Evolutionary conservation across 139 green algal genomes (phyloP), one percentile per base, ranked within the genome.

Genomic region (Micractinium sp.): DNA sequence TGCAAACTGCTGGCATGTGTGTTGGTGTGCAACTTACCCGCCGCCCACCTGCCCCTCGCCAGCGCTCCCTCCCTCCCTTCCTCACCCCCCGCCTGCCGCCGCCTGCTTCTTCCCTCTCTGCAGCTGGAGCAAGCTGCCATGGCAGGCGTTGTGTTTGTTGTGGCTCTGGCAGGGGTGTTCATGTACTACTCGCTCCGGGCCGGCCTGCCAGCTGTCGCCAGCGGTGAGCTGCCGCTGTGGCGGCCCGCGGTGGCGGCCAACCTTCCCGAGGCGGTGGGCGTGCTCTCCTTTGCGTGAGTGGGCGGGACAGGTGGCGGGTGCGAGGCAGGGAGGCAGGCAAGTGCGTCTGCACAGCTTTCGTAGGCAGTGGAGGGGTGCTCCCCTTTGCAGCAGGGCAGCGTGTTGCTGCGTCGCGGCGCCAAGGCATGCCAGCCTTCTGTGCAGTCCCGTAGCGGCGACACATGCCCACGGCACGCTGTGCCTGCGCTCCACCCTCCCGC

Each of bases 111-210:
- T 35, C 35, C n/a, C 76, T 23, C 85, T 35, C 31, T 60, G 89
- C 94, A 95, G 94, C 91, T 98, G 73, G 96, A 98, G 87, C 92
- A 88, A 19, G 94, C 92, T 0, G 95, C 94, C 7, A 95, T 92
- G 0, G 89, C 90, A 7, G 96, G 95, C 3, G 91, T 97, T 67
- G 82, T 90, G 16, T 91, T 98, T 35, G 92, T 98, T 3, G 56
- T 94, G 0, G 88, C 84, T 0, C 89, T 98, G 1, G 89, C 94
- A 1, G 88, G 14, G 16, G 86, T 98, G 9, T 85, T 97, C 35
- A 77, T 91, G 3, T 61, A 71, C 31, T 60, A 88, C 1, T 76
- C 92, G 0, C 29, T 82, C 3, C 33, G 69, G 0, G 75, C 82
- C 33, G 93, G 94, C 77, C 94, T 98, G 69, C 96, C 96, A 3